Evolutionary conservation across 31 red algal species (phyloP), one percentile per base, ranked within the genome.

Genomic region (Endocladia muricata): DNA sequence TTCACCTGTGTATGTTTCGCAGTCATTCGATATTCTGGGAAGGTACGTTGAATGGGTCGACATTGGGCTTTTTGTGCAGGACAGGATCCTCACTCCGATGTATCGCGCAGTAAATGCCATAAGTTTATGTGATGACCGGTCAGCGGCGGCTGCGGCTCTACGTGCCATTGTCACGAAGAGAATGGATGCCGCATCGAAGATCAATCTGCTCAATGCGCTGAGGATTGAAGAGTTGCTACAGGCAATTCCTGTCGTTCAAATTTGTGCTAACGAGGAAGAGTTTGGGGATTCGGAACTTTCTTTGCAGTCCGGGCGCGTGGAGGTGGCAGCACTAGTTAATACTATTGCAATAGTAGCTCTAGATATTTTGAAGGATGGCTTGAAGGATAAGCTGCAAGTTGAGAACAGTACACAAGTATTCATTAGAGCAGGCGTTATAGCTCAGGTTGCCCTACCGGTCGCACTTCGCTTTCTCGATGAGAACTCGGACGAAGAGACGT

Each of bases 41-140:
- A 64, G 94, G 34, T 97, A 92, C 51, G 71, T 82, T 3, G 86
- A 97, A 66, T 97, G 94, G 94, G 67, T 97, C 35, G 94, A 97
- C 56, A 87, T 97, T 60, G 65, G 55, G 25, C 82, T 97, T 68
- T 36, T 97, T 21, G 61, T 61, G 39, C 65, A 81, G 36, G 26
- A 81, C 23, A 26, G 41, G 22, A 74, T 92, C 22, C 48, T 97
- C 17, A 28, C 37, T 0, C 67, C 86, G 4, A 83, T 97, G 56
- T 92, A 88, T 49, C 48, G 68, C 2, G 73, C 78, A 30, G 70
- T 97, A 37, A 79, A 61, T 1, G 57, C 83, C 15, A 42, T 67
- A 40, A 41, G 39, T 15, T 43, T 35, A 19, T 82, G 76, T 33
- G 23, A 51, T 63, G 56, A 61, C 4, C 55, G 76, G 38, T 72